Evolutionary conservation across 768 basidiomycete species (phyloP).

Genomic region (Hypsizygus marmoreus): DNA sequence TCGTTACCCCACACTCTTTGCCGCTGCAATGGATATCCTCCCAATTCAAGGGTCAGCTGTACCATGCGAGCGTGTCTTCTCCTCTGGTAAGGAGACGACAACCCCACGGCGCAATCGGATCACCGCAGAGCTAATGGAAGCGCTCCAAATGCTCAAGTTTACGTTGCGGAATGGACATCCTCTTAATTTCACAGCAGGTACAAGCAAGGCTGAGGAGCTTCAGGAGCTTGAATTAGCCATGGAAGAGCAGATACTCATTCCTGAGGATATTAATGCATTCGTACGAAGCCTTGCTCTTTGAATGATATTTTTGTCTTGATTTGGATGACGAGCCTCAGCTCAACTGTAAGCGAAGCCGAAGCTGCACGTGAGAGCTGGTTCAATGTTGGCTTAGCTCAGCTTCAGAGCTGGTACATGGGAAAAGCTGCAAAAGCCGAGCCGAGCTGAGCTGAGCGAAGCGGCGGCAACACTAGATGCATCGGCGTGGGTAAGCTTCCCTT

Average conservation of each 20-base stretch:
- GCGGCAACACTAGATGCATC: constrained; percentile 32
- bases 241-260: constrained; percentile 7
- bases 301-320: background rate
- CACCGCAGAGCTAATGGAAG: constrained; percentile 25
- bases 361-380: background rate
- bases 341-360: constrained; percentile 1
- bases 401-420: background rate
- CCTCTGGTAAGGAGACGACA: constrained; percentile 31
- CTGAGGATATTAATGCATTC: background rate
- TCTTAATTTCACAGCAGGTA: constrained; percentile 27
- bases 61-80: constrained; percentile 17
- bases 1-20: constrained; percentile 27
- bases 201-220: constrained; percentile 14
- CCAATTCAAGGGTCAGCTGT: constrained; percentile 32
- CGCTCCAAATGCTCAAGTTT: constrained; percentile 33
- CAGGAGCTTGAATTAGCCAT: constrained; percentile 5
- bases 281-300: background rate
- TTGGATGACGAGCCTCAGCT: constrained; percentile 5
- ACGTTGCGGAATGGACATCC: constrained; percentile 20
- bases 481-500: constrained; percentile 45
- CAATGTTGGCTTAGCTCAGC: constrained; percentile 1
- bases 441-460: constrained; percentile 16
- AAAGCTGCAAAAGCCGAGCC: constrained; percentile 15
- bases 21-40: constrained; percentile 29
- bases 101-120: constrained; percentile 26